Conservation (phyloP, 768 basidiomycete genomes). For the Rhodotorula sphaerocarpa region DNA sequence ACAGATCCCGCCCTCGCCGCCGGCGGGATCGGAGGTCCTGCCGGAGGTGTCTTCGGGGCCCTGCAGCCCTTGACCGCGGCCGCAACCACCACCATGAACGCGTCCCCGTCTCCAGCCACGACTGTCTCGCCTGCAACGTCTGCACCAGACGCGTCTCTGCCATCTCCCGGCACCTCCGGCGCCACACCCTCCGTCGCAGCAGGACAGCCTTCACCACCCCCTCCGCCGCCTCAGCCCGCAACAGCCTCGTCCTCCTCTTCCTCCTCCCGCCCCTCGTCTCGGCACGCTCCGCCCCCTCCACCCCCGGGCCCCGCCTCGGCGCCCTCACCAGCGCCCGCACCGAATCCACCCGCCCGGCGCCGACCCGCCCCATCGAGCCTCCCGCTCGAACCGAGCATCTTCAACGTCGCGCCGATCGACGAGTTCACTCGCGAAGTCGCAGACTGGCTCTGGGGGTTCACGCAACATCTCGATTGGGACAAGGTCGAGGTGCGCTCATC, state of each 20-base stretch:
- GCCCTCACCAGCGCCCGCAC: neutral
- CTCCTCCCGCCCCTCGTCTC: neutral
- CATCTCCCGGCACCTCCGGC: too few relatives aligned
- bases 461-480: constrained; percentile 38
- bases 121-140: too few relatives aligned
- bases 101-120: too few relatives aligned
- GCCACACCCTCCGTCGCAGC: too few relatives aligned
- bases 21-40: too few relatives aligned
- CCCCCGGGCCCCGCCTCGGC: constrained; percentile 3
- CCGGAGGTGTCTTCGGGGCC: too few relatives aligned
- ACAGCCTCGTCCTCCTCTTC: neutral
- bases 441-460: constrained; percentile 65
- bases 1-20: too few relatives aligned
- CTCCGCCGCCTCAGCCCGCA: neutral
- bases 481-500: constrained; percentile 54
- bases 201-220: neutral
- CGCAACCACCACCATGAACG: neutral
- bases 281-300: neutral
- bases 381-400: constrained; percentile 53
- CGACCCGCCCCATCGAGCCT: neutral
- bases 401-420: constrained; percentile 82
- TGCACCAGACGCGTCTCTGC: too few relatives aligned
- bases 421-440: constrained; percentile 88
- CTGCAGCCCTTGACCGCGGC: too few relatives aligned
- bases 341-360: neutral